Conservation (phyloP, 2,329 filamentous ascomycete genomes). For the Alternaria sp. region DNA sequence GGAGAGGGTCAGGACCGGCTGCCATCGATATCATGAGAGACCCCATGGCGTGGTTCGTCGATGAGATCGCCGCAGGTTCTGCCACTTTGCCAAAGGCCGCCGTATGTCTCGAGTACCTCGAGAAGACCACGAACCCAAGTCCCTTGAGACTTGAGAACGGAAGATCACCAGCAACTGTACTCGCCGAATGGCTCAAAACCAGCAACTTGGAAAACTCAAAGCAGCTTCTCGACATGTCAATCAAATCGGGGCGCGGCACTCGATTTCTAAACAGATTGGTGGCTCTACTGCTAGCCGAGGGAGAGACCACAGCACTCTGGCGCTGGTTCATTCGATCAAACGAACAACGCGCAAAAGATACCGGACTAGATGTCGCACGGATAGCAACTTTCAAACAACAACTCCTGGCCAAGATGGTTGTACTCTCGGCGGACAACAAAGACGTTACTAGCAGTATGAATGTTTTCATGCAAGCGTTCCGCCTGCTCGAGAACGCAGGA, state of each 20-base stretch:
- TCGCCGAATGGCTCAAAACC: conserved; percentile 42
- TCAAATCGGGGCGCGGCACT: conserved; percentile 8
- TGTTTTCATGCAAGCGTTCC: conserved; percentile 37
- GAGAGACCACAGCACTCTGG: conserved; percentile 36
- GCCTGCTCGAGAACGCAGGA: conserved; percentile 23
- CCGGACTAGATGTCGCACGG: conserved; percentile 19
- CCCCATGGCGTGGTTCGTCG: conserved; percentile 53
- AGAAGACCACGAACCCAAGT: conserved; percentile 19
- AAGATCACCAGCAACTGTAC: conserved; percentile 26
- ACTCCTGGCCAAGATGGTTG: conserved; percentile 38
- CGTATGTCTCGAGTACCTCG: conserved; percentile 50
- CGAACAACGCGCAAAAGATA: conserved; percentile 30
- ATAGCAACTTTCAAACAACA: conserved; percentile 31
- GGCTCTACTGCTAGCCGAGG: conserved; percentile 33
- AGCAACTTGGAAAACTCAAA: conserved; percentile 41
- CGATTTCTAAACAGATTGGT: conserved; percentile 33
- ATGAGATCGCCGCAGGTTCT: conserved; percentile 50
- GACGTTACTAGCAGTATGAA: conserved; percentile 30
- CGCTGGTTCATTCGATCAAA: conserved; percentile 38
- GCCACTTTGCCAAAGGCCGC: conserved; percentile 51
- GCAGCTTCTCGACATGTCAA: conserved; percentile 35
- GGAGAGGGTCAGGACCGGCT: conserved; percentile 37
- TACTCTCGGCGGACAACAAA: conserved; percentile 16
- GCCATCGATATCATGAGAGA: conserved; percentile 43
- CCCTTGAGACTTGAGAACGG: conserved; percentile 13